These are phyloP conservation scores for Alternaria gansuensis DNA, from an alignment of 2,329 filamentous ascomycete species.

Conservation along the genomic window DNA sequence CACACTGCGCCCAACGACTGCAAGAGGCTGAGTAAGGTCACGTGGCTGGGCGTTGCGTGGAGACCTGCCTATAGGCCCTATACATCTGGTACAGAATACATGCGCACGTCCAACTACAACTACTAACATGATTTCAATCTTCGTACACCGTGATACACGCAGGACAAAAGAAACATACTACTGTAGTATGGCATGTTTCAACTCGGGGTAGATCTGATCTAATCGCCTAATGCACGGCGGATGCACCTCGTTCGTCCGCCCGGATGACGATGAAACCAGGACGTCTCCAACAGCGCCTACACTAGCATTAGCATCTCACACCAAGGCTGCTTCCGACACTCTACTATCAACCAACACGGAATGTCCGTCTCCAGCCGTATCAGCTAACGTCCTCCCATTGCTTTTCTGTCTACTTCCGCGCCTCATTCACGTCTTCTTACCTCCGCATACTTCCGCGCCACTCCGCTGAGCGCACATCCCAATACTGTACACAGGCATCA, in stretches of 20 bases:
- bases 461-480: constrained; percentile 18
- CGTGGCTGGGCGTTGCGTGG: constrained; percentile 3
- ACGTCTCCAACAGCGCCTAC: constrained; percentile 13
- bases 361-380: constrained; percentile 19
- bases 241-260: constrained; percentile 27
- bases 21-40: constrained; percentile 15
- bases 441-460: constrained; percentile 25
- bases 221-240: constrained; percentile 21
- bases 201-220: constrained; percentile 9
- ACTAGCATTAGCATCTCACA: constrained; percentile 28
- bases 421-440: constrained; percentile 10
- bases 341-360: constrained; percentile 11
- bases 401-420: not conserved
- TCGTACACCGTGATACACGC: not conserved
- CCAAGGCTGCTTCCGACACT: constrained; percentile 8
- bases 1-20: constrained; percentile 8
- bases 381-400: constrained; percentile 15
- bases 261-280: constrained; percentile 36
- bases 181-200: not conserved
- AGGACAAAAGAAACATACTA: not conserved
- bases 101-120: not conserved
- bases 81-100: not conserved
- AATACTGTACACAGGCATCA: constrained; percentile 3
- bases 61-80: not conserved
- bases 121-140: not conserved